These are phyloP conservation scores for Pseudogymnoascus sp. DNA, from an alignment of 2,329 filamentous ascomycete genomes.

Conservation along the genomic window DNA sequence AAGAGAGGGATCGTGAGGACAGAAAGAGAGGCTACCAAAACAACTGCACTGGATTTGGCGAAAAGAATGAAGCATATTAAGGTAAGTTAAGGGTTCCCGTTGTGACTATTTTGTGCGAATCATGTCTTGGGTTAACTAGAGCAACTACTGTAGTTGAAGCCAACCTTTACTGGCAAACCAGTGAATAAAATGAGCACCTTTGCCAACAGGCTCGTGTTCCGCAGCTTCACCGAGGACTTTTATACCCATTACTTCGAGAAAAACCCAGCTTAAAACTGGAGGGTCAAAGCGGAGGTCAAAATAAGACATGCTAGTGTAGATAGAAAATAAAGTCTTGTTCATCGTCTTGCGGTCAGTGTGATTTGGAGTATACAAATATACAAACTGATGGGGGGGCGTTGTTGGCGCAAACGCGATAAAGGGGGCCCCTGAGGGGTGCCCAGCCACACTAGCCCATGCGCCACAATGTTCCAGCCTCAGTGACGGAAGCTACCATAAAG, in stretches of 20 bases:
- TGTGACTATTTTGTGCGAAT: background rate
- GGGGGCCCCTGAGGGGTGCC: background rate
- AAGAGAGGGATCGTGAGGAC: background rate
- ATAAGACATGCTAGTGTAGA: slow-evolving; percentile 25
- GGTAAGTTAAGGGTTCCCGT: background rate
- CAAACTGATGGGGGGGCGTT: background rate
- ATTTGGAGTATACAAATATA: background rate
- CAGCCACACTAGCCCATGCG: slow-evolving; percentile 1
- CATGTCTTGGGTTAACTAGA: background rate
- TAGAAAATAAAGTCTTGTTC: background rate
- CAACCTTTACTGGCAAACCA: background rate
- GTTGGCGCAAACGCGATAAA: background rate
- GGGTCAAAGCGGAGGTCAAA: slow-evolving; percentile 35
- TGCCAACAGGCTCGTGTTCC: background rate
- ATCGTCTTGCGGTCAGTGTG: background rate
- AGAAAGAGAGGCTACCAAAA: background rate
- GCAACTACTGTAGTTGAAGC: background rate
- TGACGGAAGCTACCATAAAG: slow-evolving; percentile 3
- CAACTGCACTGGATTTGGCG: background rate
- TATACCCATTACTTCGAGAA: background rate
- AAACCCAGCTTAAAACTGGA: slow-evolving; percentile 36
- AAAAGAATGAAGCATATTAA: background rate
- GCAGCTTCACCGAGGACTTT: background rate
- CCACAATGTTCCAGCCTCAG: background rate
- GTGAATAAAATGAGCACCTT: background rate